Percentiles rank a stretch among this genome's conserved stretches.
Conservation (phyloP, 129 eudicot species). For the Saussurea involucrata region DNA sequence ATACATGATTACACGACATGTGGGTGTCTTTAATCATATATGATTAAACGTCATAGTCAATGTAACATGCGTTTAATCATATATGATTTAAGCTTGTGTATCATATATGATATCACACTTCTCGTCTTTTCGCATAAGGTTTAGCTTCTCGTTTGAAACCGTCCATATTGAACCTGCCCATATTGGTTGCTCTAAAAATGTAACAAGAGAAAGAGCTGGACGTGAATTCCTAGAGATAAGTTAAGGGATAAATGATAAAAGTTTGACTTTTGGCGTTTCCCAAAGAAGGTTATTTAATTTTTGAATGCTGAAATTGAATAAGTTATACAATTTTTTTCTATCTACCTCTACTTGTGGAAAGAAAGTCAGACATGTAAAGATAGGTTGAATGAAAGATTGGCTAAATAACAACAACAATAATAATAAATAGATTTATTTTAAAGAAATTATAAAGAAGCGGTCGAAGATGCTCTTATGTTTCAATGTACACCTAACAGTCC, state of each 20-base stretch:
- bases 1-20: no score
- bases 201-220: conserved; percentile 8
- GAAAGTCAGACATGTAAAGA: background rate
- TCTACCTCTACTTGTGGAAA: background rate
- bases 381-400: background rate
- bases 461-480: no score
- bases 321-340: background rate
- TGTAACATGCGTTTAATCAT: no score
- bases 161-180: no score
- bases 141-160: no score
- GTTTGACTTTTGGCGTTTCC: background rate
- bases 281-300: background rate
- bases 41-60: no score
- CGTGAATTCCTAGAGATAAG: background rate
- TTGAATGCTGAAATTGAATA: background rate
- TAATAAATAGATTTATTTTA: no score
- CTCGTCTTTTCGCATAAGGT: no score
- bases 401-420: background rate
- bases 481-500: background rate
- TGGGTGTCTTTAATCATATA: no score
- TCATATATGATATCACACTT: no score
- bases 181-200: background rate
- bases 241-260: conserved; percentile 23
- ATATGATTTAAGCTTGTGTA: no score
- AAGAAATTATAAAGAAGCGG: no score